Conservation (phyloP, 2,329 filamentous ascomycete genomes). For the Epichloe uncinata region DNA sequence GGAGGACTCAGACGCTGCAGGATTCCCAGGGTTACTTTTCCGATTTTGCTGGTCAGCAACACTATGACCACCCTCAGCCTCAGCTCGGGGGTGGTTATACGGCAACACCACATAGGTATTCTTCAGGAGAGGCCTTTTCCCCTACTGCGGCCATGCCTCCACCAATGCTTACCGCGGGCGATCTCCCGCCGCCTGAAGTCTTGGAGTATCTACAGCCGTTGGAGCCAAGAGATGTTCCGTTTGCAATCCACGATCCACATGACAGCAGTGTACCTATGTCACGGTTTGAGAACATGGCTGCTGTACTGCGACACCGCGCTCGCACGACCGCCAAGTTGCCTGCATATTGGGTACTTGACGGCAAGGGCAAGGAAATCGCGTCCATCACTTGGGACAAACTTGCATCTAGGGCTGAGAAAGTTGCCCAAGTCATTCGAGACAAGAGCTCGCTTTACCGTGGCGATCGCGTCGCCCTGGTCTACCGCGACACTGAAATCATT, state of each 20-base stretch:
- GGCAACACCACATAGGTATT: slow-evolving; percentile 66
- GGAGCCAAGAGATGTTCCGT: slow-evolving; percentile 88
- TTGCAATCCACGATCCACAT: slow-evolving; percentile 87
- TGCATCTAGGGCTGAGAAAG: slow-evolving; percentile 85
- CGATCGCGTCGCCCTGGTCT: slow-evolving; percentile 88
- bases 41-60: slow-evolving; percentile 89
- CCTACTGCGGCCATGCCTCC: slow-evolving; percentile 85
- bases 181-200: slow-evolving; percentile 61
- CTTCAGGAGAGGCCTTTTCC: slow-evolving; percentile 77
- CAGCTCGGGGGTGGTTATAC: slow-evolving; percentile 48
- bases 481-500: slow-evolving; percentile 88
- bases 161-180: slow-evolving; percentile 73
- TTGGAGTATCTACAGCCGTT: slow-evolving; percentile 77
- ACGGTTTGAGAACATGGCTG: slow-evolving; percentile 91
- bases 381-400: slow-evolving; percentile 99
- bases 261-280: slow-evolving; percentile 84
- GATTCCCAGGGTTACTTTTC: slow-evolving; percentile 87
- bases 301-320: slow-evolving; percentile 80
- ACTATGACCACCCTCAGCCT: slow-evolving; percentile 47
- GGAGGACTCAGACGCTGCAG: slow-evolving; percentile 65
- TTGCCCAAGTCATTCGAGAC: slow-evolving; percentile 93
- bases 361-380: slow-evolving; percentile 88
- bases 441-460: slow-evolving; percentile 96
- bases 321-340: slow-evolving; percentile 71
- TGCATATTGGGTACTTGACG: slow-evolving; percentile 92